phyloP scores from a whole-genome alignment of 306 rosid genomes.

The Begonia fuchsioides region DNA sequence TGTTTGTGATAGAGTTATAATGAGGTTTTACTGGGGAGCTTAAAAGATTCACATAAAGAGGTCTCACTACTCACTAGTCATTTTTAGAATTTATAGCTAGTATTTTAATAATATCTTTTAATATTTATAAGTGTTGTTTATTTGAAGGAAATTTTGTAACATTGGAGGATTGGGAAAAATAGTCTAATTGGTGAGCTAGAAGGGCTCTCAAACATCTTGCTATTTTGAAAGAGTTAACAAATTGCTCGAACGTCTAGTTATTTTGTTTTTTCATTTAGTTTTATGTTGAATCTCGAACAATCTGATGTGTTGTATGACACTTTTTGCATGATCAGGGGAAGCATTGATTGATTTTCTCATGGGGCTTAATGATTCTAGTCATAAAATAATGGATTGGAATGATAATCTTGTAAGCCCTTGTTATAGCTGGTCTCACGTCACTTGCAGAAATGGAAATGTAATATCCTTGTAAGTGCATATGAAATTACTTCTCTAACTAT shows the following conservation, averaged over 20 bases:
- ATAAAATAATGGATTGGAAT: slow-evolving; percentile 58
- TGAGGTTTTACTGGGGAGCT: too few species aligned
- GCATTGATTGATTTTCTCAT: slow-evolving; percentile 48
- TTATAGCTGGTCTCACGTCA: slow-evolving; percentile 70
- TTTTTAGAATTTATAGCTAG: too few species aligned
- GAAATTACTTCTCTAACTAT: neutral
- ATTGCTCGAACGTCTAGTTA: too few species aligned
- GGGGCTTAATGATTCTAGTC: slow-evolving; percentile 53
- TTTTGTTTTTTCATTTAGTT: neutral
- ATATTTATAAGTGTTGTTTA: too few species aligned
- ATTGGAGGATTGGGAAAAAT: too few species aligned
- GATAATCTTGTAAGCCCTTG: slow-evolving; percentile 66
- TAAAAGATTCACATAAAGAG: too few species aligned
- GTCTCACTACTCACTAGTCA: too few species aligned
- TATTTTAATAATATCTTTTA: too few species aligned
- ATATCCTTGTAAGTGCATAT: slow-evolving; percentile 59
- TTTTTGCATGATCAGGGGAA: slow-evolving; percentile 41
- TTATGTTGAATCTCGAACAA: neutral
- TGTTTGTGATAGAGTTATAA: too few species aligned
- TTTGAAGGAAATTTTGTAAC: too few species aligned
- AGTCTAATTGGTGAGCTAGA: neutral
- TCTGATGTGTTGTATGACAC: neutral
- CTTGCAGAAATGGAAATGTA: slow-evolving; percentile 64
- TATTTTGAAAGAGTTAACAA: too few species aligned
- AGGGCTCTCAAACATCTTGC: too few species aligned